Base-by-base conservation (phyloP, 202 grass and related monocot species). In the Tripidium arundinaceum region DNA sequence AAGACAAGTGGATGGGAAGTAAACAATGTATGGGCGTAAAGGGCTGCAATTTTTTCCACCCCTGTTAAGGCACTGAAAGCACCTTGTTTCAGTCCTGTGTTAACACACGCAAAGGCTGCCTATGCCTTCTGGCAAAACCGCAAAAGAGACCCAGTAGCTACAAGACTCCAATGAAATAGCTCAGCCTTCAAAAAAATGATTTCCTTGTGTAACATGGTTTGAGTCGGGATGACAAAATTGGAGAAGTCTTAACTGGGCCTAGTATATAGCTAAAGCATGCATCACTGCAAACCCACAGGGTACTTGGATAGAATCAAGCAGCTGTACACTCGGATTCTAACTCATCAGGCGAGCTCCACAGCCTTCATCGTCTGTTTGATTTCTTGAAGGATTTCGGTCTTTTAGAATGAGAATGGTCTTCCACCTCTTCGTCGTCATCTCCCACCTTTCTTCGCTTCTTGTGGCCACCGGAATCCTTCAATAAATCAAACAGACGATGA, bases 351-450 rank as follows among this genome's bases (percentile, higher is more conserved):
- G 24, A 62, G 13, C 7, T 72, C 31, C 11, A 63, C 16, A 18
- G 47, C 21, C 64, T 85, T 89, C 87, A 82, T 47, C 87, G 37
- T 28, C 73, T 88, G 60, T 65, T 77, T 26, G 84, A 86, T 79
- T 87, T 97, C 28, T 85, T 94, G 39, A 25, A 88, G 16, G 68
- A 28, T 31, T 83, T 90, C 0, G 77, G 52, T 72, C 75, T 85
- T 36, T 66, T 84, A 45, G 63, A 60, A 72, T 67, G 34, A 76
- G 68, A 16, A 76, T 75, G 31, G n/a, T 76, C 72, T 67, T 90
- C 85, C 25, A 34, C 85, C 19, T 95, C 89, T 19, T 93, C 85
- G 0, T 89, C 86, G 4, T 93, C 93, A 61, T 93, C 93, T 31
- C 79, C 88, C 42, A 8, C 13, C 34, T 67, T 83, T 83, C 86